A percentile compares a stretch with the other conserved stretches of the same genome.
These are phyloP conservation scores for Pyrenochaeta sp. DNA, from an alignment of 2,329 filamentous ascomycete genomes.

Conservation along the genomic window DNA sequence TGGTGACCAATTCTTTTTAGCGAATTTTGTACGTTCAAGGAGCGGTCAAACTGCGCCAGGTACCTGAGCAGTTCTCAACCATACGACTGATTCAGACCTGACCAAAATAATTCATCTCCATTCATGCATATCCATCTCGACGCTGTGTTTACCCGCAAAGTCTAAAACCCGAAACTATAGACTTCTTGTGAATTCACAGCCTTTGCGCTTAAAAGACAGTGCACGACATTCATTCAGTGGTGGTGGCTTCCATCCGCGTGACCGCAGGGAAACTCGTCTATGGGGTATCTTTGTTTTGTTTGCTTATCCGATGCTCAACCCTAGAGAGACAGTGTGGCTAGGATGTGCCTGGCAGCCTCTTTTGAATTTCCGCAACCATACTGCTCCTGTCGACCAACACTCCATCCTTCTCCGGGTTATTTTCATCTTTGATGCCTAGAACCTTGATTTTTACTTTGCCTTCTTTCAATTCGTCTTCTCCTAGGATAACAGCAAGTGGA, in stretches of 20 bases:
- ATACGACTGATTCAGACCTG: too few species aligned
- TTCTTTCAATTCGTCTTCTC: conserved; percentile 84
- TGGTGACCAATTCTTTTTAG: too few species aligned
- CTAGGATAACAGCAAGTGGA: conserved; percentile 87
- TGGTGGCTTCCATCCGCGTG: background rate
- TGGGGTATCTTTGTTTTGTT: conserved; percentile 1
- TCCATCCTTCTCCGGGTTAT: conserved; percentile 90
- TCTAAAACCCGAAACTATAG: too few species aligned
- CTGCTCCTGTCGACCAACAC: conserved; percentile 73
- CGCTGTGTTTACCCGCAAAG: too few species aligned
- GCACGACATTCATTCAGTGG: background rate
- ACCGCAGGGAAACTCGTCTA: conserved; percentile 1
- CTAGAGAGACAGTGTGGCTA: conserved; percentile 3
- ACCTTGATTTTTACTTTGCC: conserved; percentile 91
- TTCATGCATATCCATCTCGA: too few species aligned
- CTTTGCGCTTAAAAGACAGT: background rate
- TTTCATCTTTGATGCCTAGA: conserved; percentile 75
- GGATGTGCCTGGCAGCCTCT: conserved; percentile 52
- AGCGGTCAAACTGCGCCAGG: too few species aligned
- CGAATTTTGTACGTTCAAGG: too few species aligned
- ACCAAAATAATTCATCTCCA: too few species aligned
- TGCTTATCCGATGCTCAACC: background rate
- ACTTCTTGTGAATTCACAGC: background rate
- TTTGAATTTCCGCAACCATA: conserved; percentile 70
- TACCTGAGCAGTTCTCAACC: too few species aligned